A percentile compares a stretch with the other conserved stretches of the same genome.
Evolutionary conservation across 768 basidiomycete species (phyloP).

Genomic region (Leucosporidium scottii): DNA sequence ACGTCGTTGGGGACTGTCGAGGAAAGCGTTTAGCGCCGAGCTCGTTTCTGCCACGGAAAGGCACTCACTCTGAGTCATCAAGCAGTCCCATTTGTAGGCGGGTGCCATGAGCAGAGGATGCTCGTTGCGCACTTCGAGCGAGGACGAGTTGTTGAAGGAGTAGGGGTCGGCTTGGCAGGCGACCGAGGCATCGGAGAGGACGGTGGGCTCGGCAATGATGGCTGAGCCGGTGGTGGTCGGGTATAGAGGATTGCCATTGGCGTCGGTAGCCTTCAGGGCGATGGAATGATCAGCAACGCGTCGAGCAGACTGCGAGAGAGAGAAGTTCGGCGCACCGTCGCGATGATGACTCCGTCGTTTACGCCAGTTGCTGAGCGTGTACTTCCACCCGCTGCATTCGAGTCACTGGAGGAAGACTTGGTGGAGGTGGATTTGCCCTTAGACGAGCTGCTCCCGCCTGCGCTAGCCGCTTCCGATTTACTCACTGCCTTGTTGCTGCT

Average conservation of each 20-base stretch:
- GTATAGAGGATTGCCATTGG: slow-evolving; percentile 35
- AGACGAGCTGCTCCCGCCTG: slow-evolving; percentile 4
- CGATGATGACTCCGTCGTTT: background rate
- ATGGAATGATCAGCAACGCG: background rate
- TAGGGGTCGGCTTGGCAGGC: slow-evolving; percentile 78
- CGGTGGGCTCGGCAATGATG: slow-evolving; percentile 48
- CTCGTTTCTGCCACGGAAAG: slow-evolving; percentile 40
- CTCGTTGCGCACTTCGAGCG: slow-evolving; percentile 59
- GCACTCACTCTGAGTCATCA: slow-evolving; percentile 47
- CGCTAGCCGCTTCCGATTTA: too few relatives aligned
- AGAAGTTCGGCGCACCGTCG: background rate
- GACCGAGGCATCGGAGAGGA: slow-evolving; percentile 43
- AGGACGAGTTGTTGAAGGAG: slow-evolving; percentile 46
- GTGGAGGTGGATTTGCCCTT: slow-evolving; percentile 31
- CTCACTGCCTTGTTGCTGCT: slow-evolving; percentile 42
- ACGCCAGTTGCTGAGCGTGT: slow-evolving; percentile 44
- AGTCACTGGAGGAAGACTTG: slow-evolving; percentile 14
- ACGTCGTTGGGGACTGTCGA: slow-evolving; percentile 66
- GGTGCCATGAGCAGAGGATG: slow-evolving; percentile 93
- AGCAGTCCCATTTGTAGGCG: slow-evolving; percentile 77
- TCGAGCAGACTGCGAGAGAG: background rate
- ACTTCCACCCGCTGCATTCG: slow-evolving; percentile 1
- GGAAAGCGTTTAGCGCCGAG: slow-evolving; percentile 55
- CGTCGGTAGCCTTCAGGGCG: slow-evolving; percentile 13
- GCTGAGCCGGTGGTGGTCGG: slow-evolving; percentile 60